Base-by-base conservation (phyloP, 345 rosid genomes). In the Eucalyptus polyanthemos region DNA sequence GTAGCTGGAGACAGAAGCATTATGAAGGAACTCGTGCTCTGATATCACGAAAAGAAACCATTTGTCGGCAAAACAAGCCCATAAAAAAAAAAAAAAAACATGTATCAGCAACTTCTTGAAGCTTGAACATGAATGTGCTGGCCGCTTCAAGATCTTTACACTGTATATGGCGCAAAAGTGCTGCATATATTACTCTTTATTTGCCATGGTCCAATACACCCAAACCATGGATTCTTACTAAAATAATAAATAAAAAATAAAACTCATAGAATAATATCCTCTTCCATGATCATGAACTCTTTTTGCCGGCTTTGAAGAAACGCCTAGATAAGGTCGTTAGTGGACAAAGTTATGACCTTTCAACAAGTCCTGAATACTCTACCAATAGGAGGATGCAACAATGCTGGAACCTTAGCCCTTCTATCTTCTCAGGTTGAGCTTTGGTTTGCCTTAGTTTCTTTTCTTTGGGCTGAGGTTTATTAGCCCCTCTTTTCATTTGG, bases 311-410 rank as follows among this genome's bases (percentile, higher is more conserved):
- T 56, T 21, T 56, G 27, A 56, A 56, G 62, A 56, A 22, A 21
- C 0, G 9, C 6, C 3, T 56, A 5, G 62, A 56, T 3, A 21
- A 56, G 62, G 13, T 22, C 6, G 1, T 9, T 1, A 56, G 0
- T n/a, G 29, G 27, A 56, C 12, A 56, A 56, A 21, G 62, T 27
- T 21, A 9, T 8, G 11, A 56, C 11, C 6, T 56, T 22, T 13
- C 25, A 22, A 56, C 0, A 56, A 8, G 54, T 50, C 54, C 8
- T 1, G 0, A 2, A 50, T 50, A 50, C 53, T 50, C 8, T 16
- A 50, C 21, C 21, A 50, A 50, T 50, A 50, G 53, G 53, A 50
- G 53, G 53, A 50, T 50, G 53, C 53, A 50, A 50, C 21, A 50
- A 50, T 50, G 53, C 8, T 50, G 21, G 54, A 50, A 50, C 54